Evolutionary conservation across 495 filamentous ascomycete genomes (phyloP), one percentile per base, ranked within the genome.

Genomic region (Melanomma pulvis-pyrius): DNA sequence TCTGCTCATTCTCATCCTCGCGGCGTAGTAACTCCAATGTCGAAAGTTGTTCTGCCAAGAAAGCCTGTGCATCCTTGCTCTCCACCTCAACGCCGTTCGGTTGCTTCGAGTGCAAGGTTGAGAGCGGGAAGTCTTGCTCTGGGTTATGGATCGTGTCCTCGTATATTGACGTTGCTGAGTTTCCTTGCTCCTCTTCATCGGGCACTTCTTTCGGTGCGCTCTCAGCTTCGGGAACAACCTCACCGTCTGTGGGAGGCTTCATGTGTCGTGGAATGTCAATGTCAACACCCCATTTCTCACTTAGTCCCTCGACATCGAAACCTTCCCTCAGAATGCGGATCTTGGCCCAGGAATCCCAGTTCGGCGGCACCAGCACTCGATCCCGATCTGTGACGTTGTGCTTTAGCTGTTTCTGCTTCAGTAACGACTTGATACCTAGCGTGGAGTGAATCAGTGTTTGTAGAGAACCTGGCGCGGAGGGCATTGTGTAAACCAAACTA

Each of bases 301-400:
- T 93, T 32, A 93, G 85, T 5, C 83, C 84, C 79, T 98, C 94
- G 48, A 96, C 90, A 65, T 97, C 92, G 73, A 97, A 98, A 15
- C 89, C 91, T 79, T 97, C 96, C n/a, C 91, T 83, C 19, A 98
- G 80, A 44, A 97, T 90, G 22, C 93, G 84, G 63, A 99, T 97
- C 77, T 98, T 99, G 28, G 91, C 93, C 92, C 93, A 97, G 0
- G 92, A 96, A 76, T 99, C 94, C 96, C 96, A 98, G 74, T 96
- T 96, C 12, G 92, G 89, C 3, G 94, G 96, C 1, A 99, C 87
- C 0, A 97, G 81, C 32, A 98, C 89, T 80, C 93, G 96, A 75
- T 98, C 96, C 30, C 96, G 82, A 75, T 98, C 96, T 65, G 97
- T 96, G 57, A 97, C 90, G 72, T 98, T 97, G 76, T 94, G 90